Base-by-base conservation (phyloP, 2,329 filamentous ascomycete genomes). In the Neurospora crassa region DNA sequence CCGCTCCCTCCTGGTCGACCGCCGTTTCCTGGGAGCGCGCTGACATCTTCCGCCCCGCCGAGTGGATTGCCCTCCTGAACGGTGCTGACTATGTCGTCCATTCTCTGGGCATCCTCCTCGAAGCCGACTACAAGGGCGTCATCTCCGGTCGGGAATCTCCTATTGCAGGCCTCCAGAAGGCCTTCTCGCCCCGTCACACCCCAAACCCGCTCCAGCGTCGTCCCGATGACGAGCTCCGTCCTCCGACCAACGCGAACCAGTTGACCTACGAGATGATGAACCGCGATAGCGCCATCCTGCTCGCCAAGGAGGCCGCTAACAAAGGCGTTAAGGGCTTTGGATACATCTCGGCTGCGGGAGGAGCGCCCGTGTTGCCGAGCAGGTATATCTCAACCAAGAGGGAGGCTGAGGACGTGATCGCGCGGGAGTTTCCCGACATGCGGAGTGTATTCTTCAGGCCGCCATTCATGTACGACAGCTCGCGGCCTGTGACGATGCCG, bases 241-340 rank as follows among this genome's bases (percentile, higher is more conserved):
- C 37, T 92, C 20, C 37, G 70, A 18, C 18, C 47, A 10, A 16
- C 67, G 59, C 16, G 18, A 63, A 42, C 16, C 73, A 96, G 81
- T 85, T 97, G 77, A 97, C 95, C 20, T 99, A 99, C 83, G 96
- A 98, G 83, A 86, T 94, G 73, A 97, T 99, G 93, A 99, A 99
- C 83, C 88, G 96, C 71, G 95, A 98, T 82, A 89, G 85, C 83
- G 95, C 95, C 68, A 89, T 98, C 73, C 87, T 91, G 70, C 86
- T 97, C 16, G 96, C 95, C 16, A 89, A 91, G 77, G 92, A 95
- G 79, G 90, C 94, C 1, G 86, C 86, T 37, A 83, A 83, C 42
- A 88, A 89, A 72, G 85, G 88, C 43, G 90, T 91, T 16, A 82
- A 85, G 20, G 88, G 90, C 0, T 97, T 97, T 79, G 89, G 91